Conservation (phyloP, 371 early-diverging fungal species). For the Mortierella sp. region DNA sequence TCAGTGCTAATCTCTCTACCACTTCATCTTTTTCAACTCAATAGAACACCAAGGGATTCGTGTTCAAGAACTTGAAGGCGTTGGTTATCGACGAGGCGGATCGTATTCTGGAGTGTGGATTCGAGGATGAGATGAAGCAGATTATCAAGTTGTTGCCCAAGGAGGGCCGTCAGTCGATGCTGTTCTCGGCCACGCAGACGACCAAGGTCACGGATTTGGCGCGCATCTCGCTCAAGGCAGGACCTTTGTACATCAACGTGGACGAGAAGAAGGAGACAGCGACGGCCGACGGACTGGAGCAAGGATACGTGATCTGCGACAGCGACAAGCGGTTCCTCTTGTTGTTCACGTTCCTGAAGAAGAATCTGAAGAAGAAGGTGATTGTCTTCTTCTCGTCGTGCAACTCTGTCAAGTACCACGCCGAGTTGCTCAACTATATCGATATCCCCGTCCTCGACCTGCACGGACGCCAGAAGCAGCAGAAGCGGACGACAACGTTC, state of each 20-base stretch:
- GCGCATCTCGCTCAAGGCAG: conserved; percentile 91
- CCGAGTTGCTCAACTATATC: conserved; percentile 96
- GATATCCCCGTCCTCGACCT: conserved; percentile 97
- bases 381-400: conserved; percentile 98
- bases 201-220: conserved; percentile 97
- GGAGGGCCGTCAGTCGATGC: conserved; percentile 92
- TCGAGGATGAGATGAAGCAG: conserved; percentile 98
- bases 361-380: conserved; percentile 93
- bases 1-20: conserved; percentile 8
- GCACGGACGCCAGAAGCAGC: conserved; percentile 94
- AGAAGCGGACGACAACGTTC: conserved; percentile 95
- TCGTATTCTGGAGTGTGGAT: conserved; percentile 97
- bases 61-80: conserved; percentile 90
- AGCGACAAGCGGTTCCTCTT: conserved; percentile 92
- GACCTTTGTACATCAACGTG: conserved; percentile 96
- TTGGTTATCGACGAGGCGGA: conserved; percentile 99
- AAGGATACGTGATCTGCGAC: conserved; percentile 96
- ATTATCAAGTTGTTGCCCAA: conserved; percentile 88
- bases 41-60: conserved; percentile 91
- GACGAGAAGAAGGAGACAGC: conserved; percentile 92
- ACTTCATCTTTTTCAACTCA: neutral
- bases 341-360: conserved; percentile 92
- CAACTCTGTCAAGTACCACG: conserved; percentile 95
- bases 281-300: conserved; percentile 95
- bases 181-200: conserved; percentile 99